Percentiles rank a stretch among this genome's conserved stretches.
These are phyloP conservation scores for Mortierella claussenii DNA, from an alignment of 192 early-diverging fungal genomes.

Conservation along the genomic window DNA sequence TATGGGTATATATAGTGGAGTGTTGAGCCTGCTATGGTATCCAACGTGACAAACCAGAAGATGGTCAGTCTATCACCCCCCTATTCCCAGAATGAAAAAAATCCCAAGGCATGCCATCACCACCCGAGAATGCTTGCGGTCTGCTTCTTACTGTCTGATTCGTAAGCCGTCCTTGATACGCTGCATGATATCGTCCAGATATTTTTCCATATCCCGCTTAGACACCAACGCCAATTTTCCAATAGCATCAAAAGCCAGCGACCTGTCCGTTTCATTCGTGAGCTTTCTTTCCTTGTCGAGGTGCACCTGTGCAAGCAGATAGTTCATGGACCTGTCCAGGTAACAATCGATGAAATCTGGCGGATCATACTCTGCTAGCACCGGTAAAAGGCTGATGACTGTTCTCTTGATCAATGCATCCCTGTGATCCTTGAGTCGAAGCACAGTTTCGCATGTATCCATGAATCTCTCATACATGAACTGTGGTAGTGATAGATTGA, in stretches of 20 bases:
- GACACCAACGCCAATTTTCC: constrained; percentile 86
- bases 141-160: constrained; percentile 72
- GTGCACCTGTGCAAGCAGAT: constrained; percentile 76
- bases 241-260: constrained; percentile 81
- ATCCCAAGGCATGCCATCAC: neutral
- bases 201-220: constrained; percentile 77
- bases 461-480: constrained; percentile 86
- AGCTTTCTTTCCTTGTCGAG: constrained; percentile 69
- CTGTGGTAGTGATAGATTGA: too few relatives aligned
- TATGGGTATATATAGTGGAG: constrained; percentile 64
- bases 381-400: constrained; percentile 85
- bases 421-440: constrained; percentile 79
- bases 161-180: constrained; percentile 80
- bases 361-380: constrained; percentile 82
- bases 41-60: neutral
- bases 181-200: constrained; percentile 78
- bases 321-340: constrained; percentile 76
- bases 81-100: neutral
- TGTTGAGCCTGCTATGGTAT: constrained; percentile 39
- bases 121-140: too few relatives aligned
- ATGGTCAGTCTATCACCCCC: neutral
- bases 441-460: constrained; percentile 79
- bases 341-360: constrained; percentile 75
- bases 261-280: constrained; percentile 25
- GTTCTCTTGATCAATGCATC: constrained; percentile 82